These are phyloP conservation scores for Gomphus bonarii DNA, from an alignment of 1,284 basidiomycete genomes.

Conservation along the genomic window DNA sequence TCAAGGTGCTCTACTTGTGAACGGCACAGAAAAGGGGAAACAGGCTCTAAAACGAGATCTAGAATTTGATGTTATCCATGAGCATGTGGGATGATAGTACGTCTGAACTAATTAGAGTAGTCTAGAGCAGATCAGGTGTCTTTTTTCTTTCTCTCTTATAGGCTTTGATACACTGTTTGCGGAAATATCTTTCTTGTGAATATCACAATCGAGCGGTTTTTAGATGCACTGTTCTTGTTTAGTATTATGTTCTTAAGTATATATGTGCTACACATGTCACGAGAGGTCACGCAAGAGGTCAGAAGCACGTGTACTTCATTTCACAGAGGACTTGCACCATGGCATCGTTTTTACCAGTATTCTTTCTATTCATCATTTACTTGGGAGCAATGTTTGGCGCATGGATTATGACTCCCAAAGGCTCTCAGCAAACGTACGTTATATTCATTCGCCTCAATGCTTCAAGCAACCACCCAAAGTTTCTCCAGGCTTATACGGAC, in stretches of 20 bases:
- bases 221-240: too few relatives aligned
- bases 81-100: neutral
- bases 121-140: neutral
- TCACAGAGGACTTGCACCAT: constrained; percentile 15
- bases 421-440: constrained; percentile 74
- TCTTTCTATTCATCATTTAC: constrained; percentile 45
- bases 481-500: constrained; percentile 68
- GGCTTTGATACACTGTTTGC: neutral
- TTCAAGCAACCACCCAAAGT: neutral
- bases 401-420: constrained; percentile 71
- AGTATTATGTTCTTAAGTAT: too few relatives aligned
- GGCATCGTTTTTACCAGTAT: constrained; percentile 45
- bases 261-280: too few relatives aligned
- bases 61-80: neutral
- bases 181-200: neutral
- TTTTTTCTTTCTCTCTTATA: neutral
- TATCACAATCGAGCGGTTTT: too few relatives aligned
- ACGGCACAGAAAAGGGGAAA: constrained; percentile 5
- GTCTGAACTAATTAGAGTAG: neutral
- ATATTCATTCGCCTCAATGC: neutral
- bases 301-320: neutral
- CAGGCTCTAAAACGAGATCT: neutral
- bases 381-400: constrained; percentile 53
- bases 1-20: neutral
- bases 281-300: neutral